These are phyloP conservation scores for Penicillium corylophilum DNA, from an alignment of 2,329 filamentous ascomycete species.

Conservation along the genomic window DNA sequence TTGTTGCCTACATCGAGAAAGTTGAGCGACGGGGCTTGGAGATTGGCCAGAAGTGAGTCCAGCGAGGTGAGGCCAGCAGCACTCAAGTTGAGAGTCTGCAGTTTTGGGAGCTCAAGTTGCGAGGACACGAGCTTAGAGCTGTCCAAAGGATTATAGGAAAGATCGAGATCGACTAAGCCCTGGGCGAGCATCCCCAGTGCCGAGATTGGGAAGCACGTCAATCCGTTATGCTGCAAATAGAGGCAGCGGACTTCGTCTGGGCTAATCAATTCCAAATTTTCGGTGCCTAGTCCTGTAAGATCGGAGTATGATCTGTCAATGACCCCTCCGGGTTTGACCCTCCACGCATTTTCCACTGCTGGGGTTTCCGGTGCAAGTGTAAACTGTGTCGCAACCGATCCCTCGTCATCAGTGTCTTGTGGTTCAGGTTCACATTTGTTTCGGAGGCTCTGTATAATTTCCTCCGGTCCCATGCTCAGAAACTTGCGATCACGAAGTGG, in stretches of 20 bases:
- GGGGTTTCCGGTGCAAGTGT: slow-evolving; percentile 47
- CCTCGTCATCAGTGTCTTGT: slow-evolving; percentile 40
- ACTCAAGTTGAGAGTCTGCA: slow-evolving; percentile 74
- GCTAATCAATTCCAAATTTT: slow-evolving; percentile 47
- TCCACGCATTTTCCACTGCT: slow-evolving; percentile 33
- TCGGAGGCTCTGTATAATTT: slow-evolving; percentile 72
- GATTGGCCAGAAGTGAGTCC: slow-evolving; percentile 61
- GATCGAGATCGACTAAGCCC: slow-evolving; percentile 68
- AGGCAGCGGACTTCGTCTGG: slow-evolving; percentile 55
- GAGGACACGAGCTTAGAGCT: slow-evolving; percentile 65
- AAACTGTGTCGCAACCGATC: slow-evolving; percentile 43
- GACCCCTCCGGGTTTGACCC: slow-evolving; percentile 45
- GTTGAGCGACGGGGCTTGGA: slow-evolving; percentile 72
- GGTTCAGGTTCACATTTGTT: slow-evolving; percentile 59
- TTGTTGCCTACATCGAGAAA: slow-evolving; percentile 82
- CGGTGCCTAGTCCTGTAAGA: slow-evolving; percentile 55
- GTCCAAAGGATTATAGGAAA: slow-evolving; percentile 72
- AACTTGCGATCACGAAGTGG: slow-evolving; percentile 87
- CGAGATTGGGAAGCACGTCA: slow-evolving; percentile 65
- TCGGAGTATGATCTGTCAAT: slow-evolving; percentile 70
- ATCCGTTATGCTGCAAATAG: slow-evolving; percentile 73
- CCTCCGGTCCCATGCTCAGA: slow-evolving; percentile 73
- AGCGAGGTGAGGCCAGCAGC: slow-evolving; percentile 73
- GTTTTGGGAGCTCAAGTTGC: slow-evolving; percentile 66
- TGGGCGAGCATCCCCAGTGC: slow-evolving; percentile 70